Evolutionary conservation across 805 yeast genomes (phyloP), one percentile per base, ranked within the genome.

Genomic region (Zygotorulaspora danielsina): DNA sequence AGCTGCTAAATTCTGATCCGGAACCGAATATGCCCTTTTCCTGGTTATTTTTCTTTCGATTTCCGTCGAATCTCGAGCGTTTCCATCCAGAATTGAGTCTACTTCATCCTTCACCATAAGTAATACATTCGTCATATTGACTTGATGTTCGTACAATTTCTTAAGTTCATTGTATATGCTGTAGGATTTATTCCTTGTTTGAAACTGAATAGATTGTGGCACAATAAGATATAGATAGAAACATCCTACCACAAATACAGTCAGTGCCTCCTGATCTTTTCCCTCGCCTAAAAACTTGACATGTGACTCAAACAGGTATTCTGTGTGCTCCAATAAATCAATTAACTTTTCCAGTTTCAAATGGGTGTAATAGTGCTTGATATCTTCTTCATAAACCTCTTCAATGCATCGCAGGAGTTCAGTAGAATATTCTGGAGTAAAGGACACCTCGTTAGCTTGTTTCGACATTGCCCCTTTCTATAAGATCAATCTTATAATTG

Each of bases 361-460:
- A 22, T 62, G 65, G 0, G 62, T 57, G 28, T 48, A 48, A 19
- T 50, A 47, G 9, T 55, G 61, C 29, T 51, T 54, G 21, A 68
- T 56, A 38, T 64, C 65, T 19, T 62, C 63, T 7, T 54, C 51
- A 48, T 64, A 66, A 4, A 65, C 53, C 32, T 53, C 53, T 29
- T 45, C 45, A 12, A 54, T 56, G 33, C 59, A 53, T 26, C 45
- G 43, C 25, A 60, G 45, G 22, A 68, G 55, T 49, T 66, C 67
- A 19, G 59, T 55, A 1, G 72, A 67, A 49, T 64, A 61, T 49
- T 66, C 70, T 12, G 71, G 71, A 3, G 71, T 65, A 45, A 57
- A 65, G 20, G 39, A 36, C 19, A 32, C 27, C 20, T 34, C 39
- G 31, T 8, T 19, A 16, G 5, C 16, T 18, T n/a, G 9, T 15